Base-by-base conservation (phyloP, 2,329 filamentous ascomycete genomes). In the Alternaria longipes region DNA sequence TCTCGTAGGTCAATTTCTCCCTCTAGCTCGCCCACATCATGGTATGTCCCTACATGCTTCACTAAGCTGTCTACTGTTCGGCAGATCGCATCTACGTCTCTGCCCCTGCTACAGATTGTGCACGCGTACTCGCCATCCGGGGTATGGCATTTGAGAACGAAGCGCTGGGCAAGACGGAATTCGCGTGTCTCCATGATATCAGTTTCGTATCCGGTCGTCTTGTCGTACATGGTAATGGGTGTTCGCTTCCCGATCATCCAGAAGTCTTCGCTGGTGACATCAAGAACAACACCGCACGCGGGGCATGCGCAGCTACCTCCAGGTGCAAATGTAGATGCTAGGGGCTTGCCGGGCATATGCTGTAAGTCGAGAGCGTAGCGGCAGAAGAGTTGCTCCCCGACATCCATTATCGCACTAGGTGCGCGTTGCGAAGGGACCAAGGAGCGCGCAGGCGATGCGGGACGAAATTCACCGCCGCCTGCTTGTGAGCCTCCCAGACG, bases 81-180 rank as follows among this genome's bases (percentile, higher is more conserved):
- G 26, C 76, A 78, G 6, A 79, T 70, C 0, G 76, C 77, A 64
- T 79, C 77, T 1, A 74, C 70, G 2, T 79, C 77, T 3, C 75
- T 61, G n/a, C 70, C 58, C 46, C 64, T 63, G 46, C 62, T 73
- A 57, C 78, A 79, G 3, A 79, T 70, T 6, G 76, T 71, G 55
- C 78, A 79, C 5, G 78, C 78, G 54, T 74, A 79, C 59, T 75
- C 71, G 30, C 76, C 77, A 14, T 75, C 72, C 1, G 70, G 67
- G 0, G 76, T 78, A 46, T 79, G 77, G 51, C 77, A 78, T 51
- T 79, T 79, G 52, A 79, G 61, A 7, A 77, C 74, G 58, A 79
- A 79, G 8, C 77, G 72, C 64, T 78, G 77, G 1, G 70, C 74
- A 8, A 79, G 69, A 24, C 72, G 65, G 38, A 77, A 79, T 54